Conservation (phyloP, 495 filamentous ascomycete species). For the Aspergillus wentii region DNA sequence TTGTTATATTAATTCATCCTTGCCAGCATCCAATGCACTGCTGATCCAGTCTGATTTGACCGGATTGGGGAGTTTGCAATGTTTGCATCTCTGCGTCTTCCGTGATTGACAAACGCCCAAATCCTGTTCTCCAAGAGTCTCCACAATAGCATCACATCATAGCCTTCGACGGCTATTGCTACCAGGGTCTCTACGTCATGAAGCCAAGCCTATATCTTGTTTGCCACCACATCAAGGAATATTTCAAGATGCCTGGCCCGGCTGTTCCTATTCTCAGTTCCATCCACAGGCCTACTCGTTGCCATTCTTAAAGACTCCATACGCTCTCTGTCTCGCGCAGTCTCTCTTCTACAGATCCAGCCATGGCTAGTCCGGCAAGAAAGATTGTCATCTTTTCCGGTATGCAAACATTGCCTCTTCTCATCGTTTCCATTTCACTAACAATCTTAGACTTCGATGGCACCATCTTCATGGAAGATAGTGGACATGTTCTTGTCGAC, state of each 20-base stretch:
- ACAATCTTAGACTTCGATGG: slow-evolving; percentile 62
- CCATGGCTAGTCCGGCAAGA: slow-evolving; percentile 3
- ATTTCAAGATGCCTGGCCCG: background rate
- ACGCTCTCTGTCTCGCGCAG: background rate
- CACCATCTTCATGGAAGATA: slow-evolving; percentile 77
- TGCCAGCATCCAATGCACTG: no score
- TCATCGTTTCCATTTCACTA: background rate
- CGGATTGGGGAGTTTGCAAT: no score
- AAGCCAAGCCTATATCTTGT: background rate
- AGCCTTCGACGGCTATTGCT: no score
- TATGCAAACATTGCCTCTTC: slow-evolving; percentile 6
- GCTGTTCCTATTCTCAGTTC: background rate
- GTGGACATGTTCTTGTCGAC: slow-evolving; percentile 70
- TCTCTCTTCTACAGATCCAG: background rate
- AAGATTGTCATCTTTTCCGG: slow-evolving; percentile 30
- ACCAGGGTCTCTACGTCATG: background rate
- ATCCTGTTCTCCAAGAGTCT: background rate
- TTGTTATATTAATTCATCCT: no score
- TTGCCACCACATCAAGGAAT: background rate
- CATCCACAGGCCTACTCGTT: background rate
- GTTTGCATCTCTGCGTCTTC: no score
- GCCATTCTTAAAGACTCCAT: background rate
- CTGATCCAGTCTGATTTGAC: no score
- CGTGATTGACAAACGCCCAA: no score
- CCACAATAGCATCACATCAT: no score